phyloP scores from a whole-genome alignment of 2,329 filamentous ascomycete genomes.

The Talaromyces islandicus region DNA sequence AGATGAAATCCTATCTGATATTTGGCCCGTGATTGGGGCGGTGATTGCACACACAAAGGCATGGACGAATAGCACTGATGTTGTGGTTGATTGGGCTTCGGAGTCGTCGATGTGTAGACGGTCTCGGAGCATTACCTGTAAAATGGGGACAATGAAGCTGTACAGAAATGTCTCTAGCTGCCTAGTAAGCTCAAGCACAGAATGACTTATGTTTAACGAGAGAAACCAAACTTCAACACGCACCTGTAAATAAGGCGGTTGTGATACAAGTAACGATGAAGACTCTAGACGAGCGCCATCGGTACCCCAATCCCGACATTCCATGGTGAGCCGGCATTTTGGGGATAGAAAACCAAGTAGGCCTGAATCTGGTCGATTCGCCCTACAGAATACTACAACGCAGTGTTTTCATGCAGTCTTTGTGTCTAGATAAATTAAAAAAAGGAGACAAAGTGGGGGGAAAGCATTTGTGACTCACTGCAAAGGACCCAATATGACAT shows the following conservation, averaged over 20 bases:
- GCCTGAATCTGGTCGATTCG: neutral
- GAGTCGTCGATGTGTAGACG: conserved; percentile 19
- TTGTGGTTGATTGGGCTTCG: conserved; percentile 20
- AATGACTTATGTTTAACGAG: neutral
- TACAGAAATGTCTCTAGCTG: conserved; percentile 23
- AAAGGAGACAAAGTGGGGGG: neutral
- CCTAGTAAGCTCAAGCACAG: neutral
- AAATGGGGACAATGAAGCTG: conserved; percentile 25
- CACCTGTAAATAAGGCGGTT: conserved; percentile 8
- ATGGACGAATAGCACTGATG: conserved; percentile 19
- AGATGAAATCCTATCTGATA: conserved; percentile 18
- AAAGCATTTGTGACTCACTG: neutral
- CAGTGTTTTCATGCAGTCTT: neutral
- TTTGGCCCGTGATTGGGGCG: conserved; percentile 19
- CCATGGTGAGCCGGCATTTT: neutral
- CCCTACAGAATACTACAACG: neutral
- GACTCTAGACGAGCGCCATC: conserved; percentile 4
- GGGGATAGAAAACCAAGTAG: neutral
- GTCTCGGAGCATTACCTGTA: conserved; percentile 22
- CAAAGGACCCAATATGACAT: neutral
- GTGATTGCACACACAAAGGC: conserved; percentile 18
- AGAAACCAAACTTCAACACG: neutral
- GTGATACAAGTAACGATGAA: conserved; percentile 8
- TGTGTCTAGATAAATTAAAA: neutral
- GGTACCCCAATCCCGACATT: neutral